Base-by-base conservation (phyloP, 228 moss, liverwort and hornwort genomes). In the Sphagnum fallax region DNA sequence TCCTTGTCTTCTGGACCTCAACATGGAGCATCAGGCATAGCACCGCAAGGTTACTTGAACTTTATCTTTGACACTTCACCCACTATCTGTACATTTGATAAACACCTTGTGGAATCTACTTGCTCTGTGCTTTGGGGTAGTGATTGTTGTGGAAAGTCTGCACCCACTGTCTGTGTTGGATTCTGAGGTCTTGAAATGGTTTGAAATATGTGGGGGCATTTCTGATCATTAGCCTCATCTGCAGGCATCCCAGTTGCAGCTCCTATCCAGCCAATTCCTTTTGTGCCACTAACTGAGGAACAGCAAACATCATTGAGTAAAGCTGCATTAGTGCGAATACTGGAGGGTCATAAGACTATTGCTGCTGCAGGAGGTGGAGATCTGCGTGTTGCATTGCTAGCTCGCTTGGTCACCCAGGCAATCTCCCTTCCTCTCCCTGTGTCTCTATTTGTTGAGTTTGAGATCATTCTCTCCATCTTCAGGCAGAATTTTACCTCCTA, bases 341-440 rank as follows among this genome's bases (percentile, higher is more conserved):
- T 98, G 74, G 94, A 98, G 77, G 90, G 92, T 61, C 89, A 98
- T 65, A 98, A 98, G 79, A 80, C 78, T 13, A 87, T 98, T 71
- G 80, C 89, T 65, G 94, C 94, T 53, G 98, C 98, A 74, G 94
- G 98, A 83, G 94, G 98, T 72, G 84, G 90, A 71, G 82, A 83
- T 78, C 90, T 94, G 66, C 86, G 94, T 70, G 92, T 93, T 64
- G 94, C 94, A 52, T 77, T 94, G 71, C 74, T 98, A 65, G 98
- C 92, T 78, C 90, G 94, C 18, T 72, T 98, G 75, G 92, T 92
- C 81, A 92, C 98, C 63, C 98, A 96, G 88, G 96, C 82, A 81
- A 75, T 70, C 69, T 55, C 55, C 12, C 32, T 32, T 32, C 32
- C 32, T 32, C 32, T 32, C 32, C 32, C 32, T 32, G 32, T 32